These are phyloP conservation scores for Acer campestre DNA, from an alignment of 345 rosid genomes.

Conservation along the genomic window DNA sequence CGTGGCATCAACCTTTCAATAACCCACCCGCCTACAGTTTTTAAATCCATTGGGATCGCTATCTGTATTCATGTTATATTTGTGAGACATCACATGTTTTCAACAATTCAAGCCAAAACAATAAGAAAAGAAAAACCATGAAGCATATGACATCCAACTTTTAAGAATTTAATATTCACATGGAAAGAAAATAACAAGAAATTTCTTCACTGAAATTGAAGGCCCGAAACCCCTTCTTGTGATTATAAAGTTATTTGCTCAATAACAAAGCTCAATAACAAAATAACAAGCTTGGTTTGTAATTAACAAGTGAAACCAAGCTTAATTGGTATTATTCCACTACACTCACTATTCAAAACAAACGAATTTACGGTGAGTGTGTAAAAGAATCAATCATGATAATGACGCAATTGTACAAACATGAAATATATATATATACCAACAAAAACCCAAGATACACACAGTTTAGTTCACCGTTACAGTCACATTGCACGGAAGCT, in stretches of 20 bases:
- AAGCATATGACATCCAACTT: background rate
- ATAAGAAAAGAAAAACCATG: background rate
- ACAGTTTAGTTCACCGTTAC: background rate
- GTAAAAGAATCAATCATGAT: background rate
- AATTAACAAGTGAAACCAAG: conserved; percentile 11
- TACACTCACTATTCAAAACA: background rate
- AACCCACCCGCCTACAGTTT: conserved; percentile 5
- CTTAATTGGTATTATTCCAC: background rate
- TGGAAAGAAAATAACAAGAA: background rate
- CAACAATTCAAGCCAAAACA: background rate
- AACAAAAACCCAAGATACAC: too few relatives aligned
- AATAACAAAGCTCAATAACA: background rate
- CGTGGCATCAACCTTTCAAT: too few relatives aligned
- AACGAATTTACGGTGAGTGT: background rate
- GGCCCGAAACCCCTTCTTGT: background rate
- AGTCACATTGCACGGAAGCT: background rate
- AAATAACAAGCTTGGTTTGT: background rate
- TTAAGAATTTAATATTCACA: conserved; percentile 1
- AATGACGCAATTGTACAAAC: background rate
- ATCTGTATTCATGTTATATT: too few relatives aligned
- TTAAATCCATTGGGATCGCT: too few relatives aligned
- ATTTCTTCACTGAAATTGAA: background rate
- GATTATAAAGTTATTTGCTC: background rate
- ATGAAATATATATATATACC: too few relatives aligned
- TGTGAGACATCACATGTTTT: too few relatives aligned